Base-by-base conservation (phyloP, 2,329 filamentous ascomycete species). In the Alternaria longipes region DNA sequence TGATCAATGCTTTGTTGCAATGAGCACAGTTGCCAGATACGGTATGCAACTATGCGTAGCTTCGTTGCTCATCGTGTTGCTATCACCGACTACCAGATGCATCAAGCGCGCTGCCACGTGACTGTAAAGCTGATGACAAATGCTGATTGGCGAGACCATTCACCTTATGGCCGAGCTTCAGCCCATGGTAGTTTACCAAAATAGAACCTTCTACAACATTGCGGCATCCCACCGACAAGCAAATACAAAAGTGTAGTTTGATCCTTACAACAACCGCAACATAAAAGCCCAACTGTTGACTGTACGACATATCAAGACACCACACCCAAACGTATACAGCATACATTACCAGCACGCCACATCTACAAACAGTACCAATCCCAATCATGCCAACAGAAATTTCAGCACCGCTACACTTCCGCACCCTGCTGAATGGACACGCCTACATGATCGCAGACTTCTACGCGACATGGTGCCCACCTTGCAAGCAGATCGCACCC, bases 381-480 rank as follows among this genome's bases (percentile, higher is more conserved):
- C 32, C 22, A 62, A 62, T 22, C 18, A 76, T 76, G 74, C 67
- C 71, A 12, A 75, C 69, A 49, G 72, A 74, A 62, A 77, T 79
- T 56, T 71, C 65, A 42, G 66, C 73, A 14, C 59, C 70, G 5
- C 64, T 77, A 5, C 75, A 79, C 61, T 73, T 79, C 67, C 74
- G 67, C 63, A 77, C 75, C 22, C 70, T 80, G 18, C 67, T 79
- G 16, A 70, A 63, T n/a, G 63, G 64, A 0, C 71, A 77, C 61
- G 75, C 72, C n/a, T 78, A 75, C 63, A 75, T 84, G 60, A 78
- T 85, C 52, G 79, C 82, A 66, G 84, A 85, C 71, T 84, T 84
- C 78, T 84, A 82, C 71, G 84, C 84, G 14, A 82, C 81, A 64
- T 87, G 85, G 84, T 87, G 85, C 69, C 84, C 84, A 2, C 85